A percentile compares a stretch with the other conserved stretches of the same genome.
These are phyloP conservation scores for Neoarthrinium moseri DNA, from an alignment of 2,329 filamentous ascomycete genomes.

Conservation along the genomic window DNA sequence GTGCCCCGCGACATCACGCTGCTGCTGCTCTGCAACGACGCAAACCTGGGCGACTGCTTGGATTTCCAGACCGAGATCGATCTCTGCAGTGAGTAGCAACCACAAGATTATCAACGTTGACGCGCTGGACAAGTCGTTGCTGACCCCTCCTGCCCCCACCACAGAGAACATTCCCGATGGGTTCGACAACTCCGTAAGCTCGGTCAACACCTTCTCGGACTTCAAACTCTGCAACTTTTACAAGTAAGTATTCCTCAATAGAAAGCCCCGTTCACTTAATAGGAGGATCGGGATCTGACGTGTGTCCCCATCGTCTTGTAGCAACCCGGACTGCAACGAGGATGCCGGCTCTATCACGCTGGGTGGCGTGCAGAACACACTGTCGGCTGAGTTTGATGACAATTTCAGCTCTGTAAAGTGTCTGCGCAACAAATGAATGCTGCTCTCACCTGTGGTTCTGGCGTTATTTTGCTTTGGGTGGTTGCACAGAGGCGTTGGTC, in stretches of 20 bases:
- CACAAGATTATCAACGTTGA: background rate
- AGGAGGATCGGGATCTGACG: background rate
- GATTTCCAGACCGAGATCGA: constrained; percentile 1
- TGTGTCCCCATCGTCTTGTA: background rate
- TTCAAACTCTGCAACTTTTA: constrained; percentile 7
- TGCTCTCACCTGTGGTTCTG: no score
- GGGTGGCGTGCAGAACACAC: background rate
- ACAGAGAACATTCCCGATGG: constrained; percentile 1
- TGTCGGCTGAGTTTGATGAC: constrained; percentile 1
- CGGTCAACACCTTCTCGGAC: background rate
- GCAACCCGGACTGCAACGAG: constrained; percentile 1
- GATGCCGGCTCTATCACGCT: constrained; percentile 1
- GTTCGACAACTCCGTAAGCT: background rate
- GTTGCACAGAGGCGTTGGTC: no score
- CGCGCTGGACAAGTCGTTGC: no score
- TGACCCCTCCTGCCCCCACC: no score
- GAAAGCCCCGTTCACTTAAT: background rate
- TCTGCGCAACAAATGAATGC: no score
- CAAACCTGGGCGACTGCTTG: constrained; percentile 2
- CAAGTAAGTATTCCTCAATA: constrained; percentile 1
- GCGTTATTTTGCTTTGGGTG: no score
- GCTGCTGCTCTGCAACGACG: constrained; percentile 3
- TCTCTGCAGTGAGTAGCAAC: background rate
- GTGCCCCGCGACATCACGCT: background rate
- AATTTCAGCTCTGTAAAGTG: constrained; percentile 4